phyloP scores from a whole-genome alignment of 768 basidiomycete species.

The Dictyophora rubrovolvata region DNA sequence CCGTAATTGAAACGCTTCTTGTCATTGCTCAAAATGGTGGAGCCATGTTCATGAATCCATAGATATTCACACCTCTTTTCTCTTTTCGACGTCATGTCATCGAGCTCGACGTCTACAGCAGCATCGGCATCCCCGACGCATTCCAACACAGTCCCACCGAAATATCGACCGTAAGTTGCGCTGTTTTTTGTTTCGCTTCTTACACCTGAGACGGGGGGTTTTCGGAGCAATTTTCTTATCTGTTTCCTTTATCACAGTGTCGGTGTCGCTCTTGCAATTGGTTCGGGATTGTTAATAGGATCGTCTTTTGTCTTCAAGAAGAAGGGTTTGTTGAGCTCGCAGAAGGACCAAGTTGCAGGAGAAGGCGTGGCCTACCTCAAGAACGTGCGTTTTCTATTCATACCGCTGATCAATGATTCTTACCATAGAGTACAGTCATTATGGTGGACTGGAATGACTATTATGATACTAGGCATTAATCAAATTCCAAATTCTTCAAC shows the following conservation, averaged over 20 bases:
- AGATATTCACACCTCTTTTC: background rate
- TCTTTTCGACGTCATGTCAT: background rate
- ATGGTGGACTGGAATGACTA: conserved; percentile 94
- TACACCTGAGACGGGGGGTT: background rate
- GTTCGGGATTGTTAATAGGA: conserved; percentile 83
- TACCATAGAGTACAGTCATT: conserved; percentile 37
- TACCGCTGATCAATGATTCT: background rate
- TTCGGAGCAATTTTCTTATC: background rate
- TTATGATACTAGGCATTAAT: conserved; percentile 85
- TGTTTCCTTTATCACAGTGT: conserved; percentile 39
- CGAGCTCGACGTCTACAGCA: background rate
- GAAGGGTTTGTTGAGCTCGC: conserved; percentile 75
- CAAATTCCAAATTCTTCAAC: conserved; percentile 9
- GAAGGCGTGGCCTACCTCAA: conserved; percentile 94
- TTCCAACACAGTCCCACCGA: conserved; percentile 4
- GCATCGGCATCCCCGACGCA: background rate
- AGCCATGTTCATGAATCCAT: background rate
- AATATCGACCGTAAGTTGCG: conserved; percentile 10
- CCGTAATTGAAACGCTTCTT: background rate
- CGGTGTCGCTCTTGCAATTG: conserved; percentile 66
- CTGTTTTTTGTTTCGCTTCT: background rate
- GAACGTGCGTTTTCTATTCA: conserved; percentile 45
- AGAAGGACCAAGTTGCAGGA: conserved; percentile 68
- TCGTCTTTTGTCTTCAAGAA: conserved; percentile 97
- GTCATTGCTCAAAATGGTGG: background rate